phyloP scores from a whole-genome alignment of 345 rosid genomes.

The Euphorbia pulcherrima region DNA sequence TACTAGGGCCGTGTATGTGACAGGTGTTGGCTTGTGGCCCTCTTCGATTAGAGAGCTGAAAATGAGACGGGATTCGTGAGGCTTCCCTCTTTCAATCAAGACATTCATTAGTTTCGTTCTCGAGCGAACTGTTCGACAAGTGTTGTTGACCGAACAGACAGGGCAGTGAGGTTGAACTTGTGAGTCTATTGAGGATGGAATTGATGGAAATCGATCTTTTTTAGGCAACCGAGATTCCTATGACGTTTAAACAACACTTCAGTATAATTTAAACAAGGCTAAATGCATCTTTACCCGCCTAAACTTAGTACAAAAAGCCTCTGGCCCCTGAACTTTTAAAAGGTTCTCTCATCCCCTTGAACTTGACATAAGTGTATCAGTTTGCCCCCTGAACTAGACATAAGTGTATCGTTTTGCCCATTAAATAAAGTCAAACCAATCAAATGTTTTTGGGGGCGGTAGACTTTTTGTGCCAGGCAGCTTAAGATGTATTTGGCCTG shows the following conservation, averaged over 20 bases:
- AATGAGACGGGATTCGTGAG: conserved; percentile 66
- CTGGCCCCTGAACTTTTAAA: too few relatives aligned
- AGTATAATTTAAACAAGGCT: too few relatives aligned
- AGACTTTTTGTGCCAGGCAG: too few relatives aligned
- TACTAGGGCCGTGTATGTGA: conserved; percentile 81
- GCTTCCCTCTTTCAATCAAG: conserved; percentile 66
- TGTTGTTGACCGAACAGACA: conserved; percentile 51
- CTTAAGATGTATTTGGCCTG: too few relatives aligned
- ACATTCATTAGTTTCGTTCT: conserved; percentile 80
- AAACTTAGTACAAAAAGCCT: too few relatives aligned
- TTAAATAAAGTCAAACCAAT: too few relatives aligned
- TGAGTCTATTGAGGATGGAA: conserved; percentile 25
- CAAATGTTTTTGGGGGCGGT: too few relatives aligned
- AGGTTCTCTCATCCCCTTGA: too few relatives aligned
- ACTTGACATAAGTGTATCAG: too few relatives aligned
- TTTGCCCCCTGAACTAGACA: too few relatives aligned
- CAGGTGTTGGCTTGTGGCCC: conserved; percentile 74
- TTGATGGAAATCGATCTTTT: conserved; percentile 35
- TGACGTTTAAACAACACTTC: conserved; percentile 13
- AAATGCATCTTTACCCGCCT: too few relatives aligned
- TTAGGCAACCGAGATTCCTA: conserved; percentile 36
- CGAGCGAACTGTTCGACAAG: conserved; percentile 71
- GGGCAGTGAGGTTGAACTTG: conserved; percentile 43
- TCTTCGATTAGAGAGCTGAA: conserved; percentile 62
- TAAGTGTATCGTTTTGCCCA: too few relatives aligned